Evolutionary conservation across 768 basidiomycete genomes (phyloP), one percentile per base, ranked within the genome.

Genomic region (Gloeophyllum trabeum): DNA sequence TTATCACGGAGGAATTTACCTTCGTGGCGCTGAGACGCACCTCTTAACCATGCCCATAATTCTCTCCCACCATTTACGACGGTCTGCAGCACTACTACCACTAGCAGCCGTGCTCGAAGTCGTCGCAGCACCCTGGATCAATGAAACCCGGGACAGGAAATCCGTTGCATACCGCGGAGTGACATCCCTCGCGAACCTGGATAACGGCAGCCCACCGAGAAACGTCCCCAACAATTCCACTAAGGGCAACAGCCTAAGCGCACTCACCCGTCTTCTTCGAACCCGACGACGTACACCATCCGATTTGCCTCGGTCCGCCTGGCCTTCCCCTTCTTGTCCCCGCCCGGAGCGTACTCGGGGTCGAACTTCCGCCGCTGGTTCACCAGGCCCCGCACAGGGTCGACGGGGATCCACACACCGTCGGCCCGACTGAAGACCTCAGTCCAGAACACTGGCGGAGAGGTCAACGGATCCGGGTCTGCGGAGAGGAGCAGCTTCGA

Each of bases 251-350:
- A n/a, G n/a, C n/a, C n/a, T n/a, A n/a, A n/a, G n/a, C n/a, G n/a
- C n/a, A n/a, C n/a, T n/a, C n/a, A 90, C 0, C 87, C 86, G 56
- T 99, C 94, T 57, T 98, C 94, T 59, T 99, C 94, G 32, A 91
- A 79, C 1, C 84, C 93, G 4, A 98, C 58, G 3, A 98, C 96
- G 59, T 98, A 99, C 2, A 86, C 59, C 79, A 99, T 84, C 30
- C 89, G 72, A 51, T 97, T 93, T n/a, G n/a, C n/a, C n/a, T n/a
- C n/a, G n/a, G n/a, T n/a, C n/a, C n/a, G n/a, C n/a, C n/a, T n/a
- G n/a, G n/a, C n/a, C 50, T 88, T 81, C 36, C 66, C 64, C 36
- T 52, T 51, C 41, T 51, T 46, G 40, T n/a, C n/a, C n/a, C n/a
- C n/a, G n/a, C n/a, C n/a, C n/a, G n/a, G 55, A 42, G 3, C 52